A percentile compares a stretch with the other conserved stretches of the same genome.
Conservation (phyloP, 1,139 yeast species). For the Yamadazyma dushanensis region DNA sequence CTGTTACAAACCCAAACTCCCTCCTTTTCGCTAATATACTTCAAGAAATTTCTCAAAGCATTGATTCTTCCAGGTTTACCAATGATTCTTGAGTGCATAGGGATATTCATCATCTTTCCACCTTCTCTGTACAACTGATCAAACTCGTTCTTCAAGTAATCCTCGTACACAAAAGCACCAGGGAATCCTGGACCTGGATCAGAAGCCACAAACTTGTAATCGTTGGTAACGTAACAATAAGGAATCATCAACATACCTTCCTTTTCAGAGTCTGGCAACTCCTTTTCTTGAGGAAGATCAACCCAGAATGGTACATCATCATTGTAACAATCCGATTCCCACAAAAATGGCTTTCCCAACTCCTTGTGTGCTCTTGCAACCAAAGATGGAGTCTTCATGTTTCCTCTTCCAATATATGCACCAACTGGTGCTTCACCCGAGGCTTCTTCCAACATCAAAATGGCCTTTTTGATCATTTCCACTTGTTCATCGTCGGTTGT, state of each 20-base stretch:
- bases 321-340: constrained; percentile 32
- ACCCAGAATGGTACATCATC: constrained; percentile 37
- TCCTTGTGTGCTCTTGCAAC: constrained; percentile 31
- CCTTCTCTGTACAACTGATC: constrained; percentile 36
- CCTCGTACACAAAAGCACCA: constrained; percentile 19
- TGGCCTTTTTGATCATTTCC: constrained; percentile 26
- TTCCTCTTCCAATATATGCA: constrained; percentile 33
- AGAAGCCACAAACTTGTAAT: constrained; percentile 27
- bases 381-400: constrained; percentile 27
- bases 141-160: constrained; percentile 27
- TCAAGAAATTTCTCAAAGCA: constrained; percentile 32
- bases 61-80: constrained; percentile 36
- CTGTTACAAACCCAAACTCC: constrained; percentile 37
- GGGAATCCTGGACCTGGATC: constrained; percentile 21
- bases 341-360: constrained; percentile 25
- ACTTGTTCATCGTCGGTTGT: constrained; percentile 26
- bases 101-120: constrained; percentile 31
- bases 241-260: constrained; percentile 34
- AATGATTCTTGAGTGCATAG: constrained; percentile 30
- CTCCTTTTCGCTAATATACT: constrained; percentile 26
- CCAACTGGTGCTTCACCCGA: constrained; percentile 33
- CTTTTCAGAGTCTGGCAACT: constrained; percentile 20
- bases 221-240: constrained; percentile 31
- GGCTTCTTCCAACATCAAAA: constrained; percentile 23
- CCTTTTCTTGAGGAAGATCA: constrained; percentile 23